Conservation (phyloP, 176 grass and related monocot species). For the Triticum dicoccoides region DNA sequence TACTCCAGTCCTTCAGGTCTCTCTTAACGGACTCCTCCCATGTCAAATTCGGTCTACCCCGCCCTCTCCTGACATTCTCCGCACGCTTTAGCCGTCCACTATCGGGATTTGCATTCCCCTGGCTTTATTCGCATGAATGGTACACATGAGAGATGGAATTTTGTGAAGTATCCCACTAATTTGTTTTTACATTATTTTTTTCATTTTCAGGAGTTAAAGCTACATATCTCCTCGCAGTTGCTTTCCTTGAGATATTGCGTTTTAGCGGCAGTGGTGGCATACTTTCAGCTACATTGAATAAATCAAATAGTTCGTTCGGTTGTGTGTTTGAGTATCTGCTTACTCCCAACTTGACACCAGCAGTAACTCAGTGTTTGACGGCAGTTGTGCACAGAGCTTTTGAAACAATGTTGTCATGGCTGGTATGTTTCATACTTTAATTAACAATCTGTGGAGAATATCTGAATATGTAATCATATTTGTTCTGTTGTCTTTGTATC, state of each 20-base stretch:
- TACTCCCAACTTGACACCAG: conserved; percentile 87
- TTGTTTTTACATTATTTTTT: conserved; percentile 29
- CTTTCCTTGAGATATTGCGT: conserved; percentile 95
- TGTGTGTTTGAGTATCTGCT: conserved; percentile 99
- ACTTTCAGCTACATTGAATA: conserved; percentile 58
- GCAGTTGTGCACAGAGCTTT: conserved; percentile 91
- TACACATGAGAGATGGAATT: conserved; percentile 4
- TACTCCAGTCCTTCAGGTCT: too few relatives aligned
- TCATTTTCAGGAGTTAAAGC: conserved; percentile 94
- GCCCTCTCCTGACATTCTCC: too few relatives aligned
- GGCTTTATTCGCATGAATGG: conserved; percentile 15
- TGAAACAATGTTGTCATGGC: conserved; percentile 79
- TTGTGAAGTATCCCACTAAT: conserved; percentile 33
- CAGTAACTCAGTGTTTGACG: conserved; percentile 88
- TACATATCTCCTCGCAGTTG: conserved; percentile 95
- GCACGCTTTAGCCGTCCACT: not conserved
- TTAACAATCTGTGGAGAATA: conserved; percentile 29
- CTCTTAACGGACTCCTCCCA: too few relatives aligned
- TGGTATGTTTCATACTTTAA: conserved; percentile 58
- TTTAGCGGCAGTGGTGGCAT: conserved; percentile 91
- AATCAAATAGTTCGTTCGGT: conserved; percentile 83
- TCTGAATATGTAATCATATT: conserved; percentile 18
- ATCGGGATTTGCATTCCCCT: conserved; percentile 2
- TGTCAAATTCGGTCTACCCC: too few relatives aligned
- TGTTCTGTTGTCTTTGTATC: conserved; percentile 21